A percentile compares a stretch with the other conserved stretches of the same genome.
Conservation (phyloP, 169 alveolate genomes). For the Ichthyophthirius multifiliis region DNA sequence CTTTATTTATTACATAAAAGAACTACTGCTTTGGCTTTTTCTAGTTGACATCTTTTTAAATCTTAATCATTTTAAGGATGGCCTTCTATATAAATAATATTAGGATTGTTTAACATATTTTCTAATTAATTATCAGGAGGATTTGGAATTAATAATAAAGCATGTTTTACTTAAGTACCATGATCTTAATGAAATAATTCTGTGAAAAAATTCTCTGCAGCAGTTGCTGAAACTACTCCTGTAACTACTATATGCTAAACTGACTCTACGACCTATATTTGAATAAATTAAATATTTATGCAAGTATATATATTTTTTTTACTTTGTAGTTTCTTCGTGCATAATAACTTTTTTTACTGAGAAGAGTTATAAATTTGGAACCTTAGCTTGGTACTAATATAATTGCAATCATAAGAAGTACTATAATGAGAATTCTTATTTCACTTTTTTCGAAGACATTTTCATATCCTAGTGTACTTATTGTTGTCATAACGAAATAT, state of each 20-base stretch:
- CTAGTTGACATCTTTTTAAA: conserved; percentile 66
- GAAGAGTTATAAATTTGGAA: conserved; percentile 55
- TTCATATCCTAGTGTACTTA: conserved; percentile 74
- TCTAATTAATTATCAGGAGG: conserved; percentile 74
- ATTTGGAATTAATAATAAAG: conserved; percentile 58
- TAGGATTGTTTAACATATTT: conserved; percentile 45
- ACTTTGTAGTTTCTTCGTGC: conserved; percentile 67
- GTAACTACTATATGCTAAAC: conserved; percentile 71
- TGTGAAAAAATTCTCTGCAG: conserved; percentile 61
- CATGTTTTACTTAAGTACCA: conserved; percentile 71
- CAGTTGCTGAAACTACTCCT: conserved; percentile 67
- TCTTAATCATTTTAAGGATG: conserved; percentile 65
- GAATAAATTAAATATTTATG: neutral
- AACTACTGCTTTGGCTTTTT: conserved; percentile 75
- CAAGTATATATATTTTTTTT: neutral
- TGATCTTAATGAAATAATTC: conserved; percentile 83
- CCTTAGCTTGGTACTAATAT: conserved; percentile 62
- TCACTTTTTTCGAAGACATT: conserved; percentile 34
- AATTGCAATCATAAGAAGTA: conserved; percentile 54
- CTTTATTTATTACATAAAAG: conserved; percentile 73
- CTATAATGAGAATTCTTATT: conserved; percentile 59
- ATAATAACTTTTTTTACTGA: conserved; percentile 64
- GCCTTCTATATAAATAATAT: conserved; percentile 73
- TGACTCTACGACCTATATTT: conserved; percentile 31
- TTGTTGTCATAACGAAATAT: conserved; percentile 77